phyloP scores from a whole-genome alignment of 129 eudicot species.

The Oenanthe sinensis region DNA sequence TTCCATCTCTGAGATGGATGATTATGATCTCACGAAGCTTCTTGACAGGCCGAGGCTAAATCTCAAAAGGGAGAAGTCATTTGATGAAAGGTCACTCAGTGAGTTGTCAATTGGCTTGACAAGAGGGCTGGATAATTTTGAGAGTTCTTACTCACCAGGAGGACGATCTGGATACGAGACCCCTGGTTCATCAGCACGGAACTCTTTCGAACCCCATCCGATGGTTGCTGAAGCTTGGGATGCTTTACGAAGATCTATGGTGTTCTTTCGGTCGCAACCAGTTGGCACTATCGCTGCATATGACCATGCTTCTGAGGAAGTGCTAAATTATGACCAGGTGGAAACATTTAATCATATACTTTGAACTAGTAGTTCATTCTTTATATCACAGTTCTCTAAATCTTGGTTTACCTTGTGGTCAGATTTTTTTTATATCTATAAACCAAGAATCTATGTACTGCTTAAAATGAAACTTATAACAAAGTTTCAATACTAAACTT shows the following conservation, averaged over 20 bases:
- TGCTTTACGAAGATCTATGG: conserved; percentile 78
- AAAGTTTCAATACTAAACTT: background rate
- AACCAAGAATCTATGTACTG: background rate
- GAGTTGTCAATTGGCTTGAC: conserved; percentile 73
- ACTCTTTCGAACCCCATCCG: conserved; percentile 96
- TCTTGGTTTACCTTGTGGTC: background rate
- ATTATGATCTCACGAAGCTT: conserved; percentile 70
- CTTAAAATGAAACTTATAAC: background rate
- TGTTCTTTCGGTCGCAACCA: conserved; percentile 75
- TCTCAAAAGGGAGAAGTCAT: conserved; percentile 81
- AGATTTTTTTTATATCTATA: background rate
- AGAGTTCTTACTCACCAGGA: conserved; percentile 76
- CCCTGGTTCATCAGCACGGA: conserved; percentile 80
- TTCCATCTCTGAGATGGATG: conserved; percentile 83
- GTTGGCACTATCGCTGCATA: conserved; percentile 96
- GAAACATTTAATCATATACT: background rate
- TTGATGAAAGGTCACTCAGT: conserved; percentile 93
- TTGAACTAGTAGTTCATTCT: background rate
- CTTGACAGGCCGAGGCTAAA: conserved; percentile 67
- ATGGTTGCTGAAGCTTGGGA: conserved; percentile 99
- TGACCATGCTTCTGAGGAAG: conserved; percentile 98
- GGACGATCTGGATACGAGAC: conserved; percentile 73
- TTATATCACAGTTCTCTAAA: background rate
- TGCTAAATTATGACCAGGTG: conserved; percentile 96
- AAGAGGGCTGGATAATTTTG: conserved; percentile 72